phyloP scores from a whole-genome alignment of 768 basidiomycete genomes.

The Coprinellus micaceus region DNA sequence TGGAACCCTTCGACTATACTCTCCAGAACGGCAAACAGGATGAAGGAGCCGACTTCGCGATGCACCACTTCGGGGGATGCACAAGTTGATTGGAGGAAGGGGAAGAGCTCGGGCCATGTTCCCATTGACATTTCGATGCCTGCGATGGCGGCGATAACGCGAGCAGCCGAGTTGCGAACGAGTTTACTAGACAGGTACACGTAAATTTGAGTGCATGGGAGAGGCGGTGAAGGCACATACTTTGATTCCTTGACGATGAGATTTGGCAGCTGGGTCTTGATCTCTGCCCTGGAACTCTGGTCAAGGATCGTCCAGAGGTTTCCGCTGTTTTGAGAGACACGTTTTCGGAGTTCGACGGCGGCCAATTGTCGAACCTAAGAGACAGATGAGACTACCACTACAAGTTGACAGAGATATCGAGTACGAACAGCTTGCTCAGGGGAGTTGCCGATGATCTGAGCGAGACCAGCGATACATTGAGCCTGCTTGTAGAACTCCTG shows the following conservation, averaged over 20 bases:
- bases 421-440: slow-evolving; percentile 75
- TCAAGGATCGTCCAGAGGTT: slow-evolving; percentile 76
- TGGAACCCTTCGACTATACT: slow-evolving; percentile 88
- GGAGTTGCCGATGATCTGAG: slow-evolving; percentile 79
- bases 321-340: slow-evolving; percentile 75
- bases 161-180: slow-evolving; percentile 89
- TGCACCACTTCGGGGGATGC: slow-evolving; percentile 63
- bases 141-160: slow-evolving; percentile 91
- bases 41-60: slow-evolving; percentile 89
- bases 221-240: slow-evolving; percentile 40
- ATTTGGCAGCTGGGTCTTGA: slow-evolving; percentile 81
- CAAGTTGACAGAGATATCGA: slow-evolving; percentile 4
- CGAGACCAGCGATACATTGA: slow-evolving; percentile 86
- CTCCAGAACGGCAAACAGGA: slow-evolving; percentile 88
- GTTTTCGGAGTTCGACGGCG: slow-evolving; percentile 94
- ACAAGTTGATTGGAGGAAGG: slow-evolving; percentile 80
- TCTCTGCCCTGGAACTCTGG: slow-evolving; percentile 66
- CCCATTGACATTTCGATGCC: slow-evolving; percentile 76
- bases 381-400: slow-evolving; percentile 7
- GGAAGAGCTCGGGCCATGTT: slow-evolving; percentile 84
- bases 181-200: slow-evolving; percentile 55
- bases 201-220: slow-evolving; percentile 13
- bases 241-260: slow-evolving; percentile 73
- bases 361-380: slow-evolving; percentile 93
- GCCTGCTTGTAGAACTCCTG: slow-evolving; percentile 91